These are phyloP conservation scores for Globisporangium cystogenes DNA, from an alignment of 352 stramenopile genomes.

Conservation along the genomic window DNA sequence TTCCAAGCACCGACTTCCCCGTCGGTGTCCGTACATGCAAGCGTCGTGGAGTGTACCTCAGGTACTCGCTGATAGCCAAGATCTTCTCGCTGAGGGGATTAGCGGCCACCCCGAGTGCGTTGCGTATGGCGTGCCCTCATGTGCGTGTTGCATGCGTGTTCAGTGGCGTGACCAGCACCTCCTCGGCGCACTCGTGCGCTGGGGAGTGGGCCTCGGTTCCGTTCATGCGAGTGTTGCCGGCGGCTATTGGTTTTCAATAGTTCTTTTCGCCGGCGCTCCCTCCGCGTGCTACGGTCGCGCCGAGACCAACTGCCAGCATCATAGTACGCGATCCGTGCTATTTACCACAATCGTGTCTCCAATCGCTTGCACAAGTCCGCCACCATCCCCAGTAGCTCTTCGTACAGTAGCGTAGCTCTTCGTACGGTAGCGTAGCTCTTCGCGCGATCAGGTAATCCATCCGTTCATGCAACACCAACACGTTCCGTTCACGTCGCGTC, in stretches of 20 bases:
- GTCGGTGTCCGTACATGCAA: conserved; percentile 18
- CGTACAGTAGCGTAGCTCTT: not conserved
- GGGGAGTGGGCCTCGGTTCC: conserved; percentile 36
- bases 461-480: not conserved
- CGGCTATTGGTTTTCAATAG: conserved; percentile 79
- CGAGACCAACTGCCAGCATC: conserved; percentile 59
- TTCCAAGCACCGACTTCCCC: conserved; percentile 40
- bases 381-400: not conserved
- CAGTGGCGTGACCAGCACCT: conserved; percentile 26
- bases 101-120: too few relatives aligned
- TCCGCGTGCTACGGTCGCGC: conserved; percentile 30
- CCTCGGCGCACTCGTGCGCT: conserved; percentile 8
- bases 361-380: conserved; percentile 58
- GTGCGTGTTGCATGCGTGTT: conserved; percentile 11
- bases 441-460: too few relatives aligned
- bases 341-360: conserved; percentile 73
- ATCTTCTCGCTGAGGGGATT: conserved; percentile 81
- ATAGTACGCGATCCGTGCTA: conserved; percentile 73
- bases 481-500: too few relatives aligned
- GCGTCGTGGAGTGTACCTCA: conserved; percentile 60
- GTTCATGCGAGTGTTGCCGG: conserved; percentile 59
- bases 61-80: conserved; percentile 53
- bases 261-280: conserved; percentile 52
- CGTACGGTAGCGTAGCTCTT: too few relatives aligned
- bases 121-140: not conserved